Evolutionary conservation across 202 grass and related monocot genomes (phyloP).

Genomic region (Panicum virgatum): DNA sequence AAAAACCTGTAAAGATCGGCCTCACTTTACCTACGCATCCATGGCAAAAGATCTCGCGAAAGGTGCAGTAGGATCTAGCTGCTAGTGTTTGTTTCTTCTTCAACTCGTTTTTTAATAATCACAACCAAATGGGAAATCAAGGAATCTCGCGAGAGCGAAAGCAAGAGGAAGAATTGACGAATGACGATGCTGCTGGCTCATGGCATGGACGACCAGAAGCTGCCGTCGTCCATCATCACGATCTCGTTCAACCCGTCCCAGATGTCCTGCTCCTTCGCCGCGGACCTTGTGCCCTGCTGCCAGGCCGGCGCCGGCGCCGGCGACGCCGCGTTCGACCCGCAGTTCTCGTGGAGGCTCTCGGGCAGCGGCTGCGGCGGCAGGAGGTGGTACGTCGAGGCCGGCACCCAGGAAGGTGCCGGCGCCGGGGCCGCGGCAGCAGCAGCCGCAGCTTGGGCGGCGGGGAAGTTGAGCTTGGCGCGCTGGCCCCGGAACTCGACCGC

Average conservation of each 20-base stretch:
- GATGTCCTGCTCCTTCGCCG: slow-evolving; percentile 39
- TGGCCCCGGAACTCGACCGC: slow-evolving; percentile 72
- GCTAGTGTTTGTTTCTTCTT: background rate
- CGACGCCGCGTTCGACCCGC: slow-evolving; percentile 36
- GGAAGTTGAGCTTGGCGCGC: slow-evolving; percentile 88
- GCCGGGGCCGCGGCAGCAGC: background rate
- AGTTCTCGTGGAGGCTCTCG: slow-evolving; percentile 21
- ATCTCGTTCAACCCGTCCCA: slow-evolving; percentile 84
- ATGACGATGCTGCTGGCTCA: background rate
- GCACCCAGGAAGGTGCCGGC: background rate
- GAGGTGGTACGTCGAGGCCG: background rate
- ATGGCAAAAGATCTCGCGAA: background rate
- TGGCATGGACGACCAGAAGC: slow-evolving; percentile 51
- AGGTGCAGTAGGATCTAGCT: background rate
- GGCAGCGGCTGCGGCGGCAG: background rate
- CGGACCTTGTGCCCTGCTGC: background rate
- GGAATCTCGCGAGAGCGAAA: background rate
- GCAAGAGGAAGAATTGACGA: background rate
- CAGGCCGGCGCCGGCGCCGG: background rate
- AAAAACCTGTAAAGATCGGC: too few relatives aligned
- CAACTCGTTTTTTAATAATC: background rate
- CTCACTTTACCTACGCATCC: background rate
- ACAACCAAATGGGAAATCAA: background rate
- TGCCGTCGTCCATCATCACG: slow-evolving; percentile 51
- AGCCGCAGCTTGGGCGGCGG: background rate